Percentiles rank a stretch among this genome's conserved stretches.
Conservation (phyloP, 129 eudicot species). For the Pittosporum tobira region DNA sequence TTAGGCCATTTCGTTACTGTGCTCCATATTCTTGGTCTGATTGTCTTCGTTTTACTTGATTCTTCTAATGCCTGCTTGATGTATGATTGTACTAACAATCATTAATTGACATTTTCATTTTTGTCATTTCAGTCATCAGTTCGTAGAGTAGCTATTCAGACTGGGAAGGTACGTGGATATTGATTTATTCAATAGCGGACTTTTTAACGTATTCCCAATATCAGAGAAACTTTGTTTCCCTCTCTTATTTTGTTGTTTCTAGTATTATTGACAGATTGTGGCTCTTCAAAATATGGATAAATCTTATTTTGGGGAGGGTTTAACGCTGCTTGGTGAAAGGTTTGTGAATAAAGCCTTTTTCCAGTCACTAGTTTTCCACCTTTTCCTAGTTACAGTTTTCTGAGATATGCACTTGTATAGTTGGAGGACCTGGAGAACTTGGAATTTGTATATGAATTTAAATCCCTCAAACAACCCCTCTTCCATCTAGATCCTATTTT, state of each 20-base stretch:
- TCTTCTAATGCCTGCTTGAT: conserved; percentile 4
- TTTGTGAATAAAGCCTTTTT: conserved; percentile 16
- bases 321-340: conserved; percentile 81
- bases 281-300: conserved; percentile 43
- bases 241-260: conserved; percentile 13
- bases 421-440: background rate
- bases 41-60: conserved; percentile 4
- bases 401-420: background rate
- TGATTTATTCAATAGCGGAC: background rate
- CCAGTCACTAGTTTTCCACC: background rate
- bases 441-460: too few relatives aligned
- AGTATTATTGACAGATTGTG: conserved; percentile 41
- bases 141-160: conserved; percentile 61
- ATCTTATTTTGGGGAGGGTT: conserved; percentile 80
- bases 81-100: background rate
- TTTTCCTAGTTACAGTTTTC: background rate
- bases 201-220: background rate
- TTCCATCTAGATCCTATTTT: too few relatives aligned
- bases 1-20: background rate
- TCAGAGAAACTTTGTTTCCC: background rate
- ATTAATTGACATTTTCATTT: conserved; percentile 13
- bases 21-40: background rate
- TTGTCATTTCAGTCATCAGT: conserved; percentile 69
- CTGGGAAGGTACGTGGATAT: conserved; percentile 55
- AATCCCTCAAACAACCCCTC: too few relatives aligned